Evolutionary conservation across 768 basidiomycete species (phyloP), one percentile per base, ranked within the genome.

Genomic region (Auricularia sp.): DNA sequence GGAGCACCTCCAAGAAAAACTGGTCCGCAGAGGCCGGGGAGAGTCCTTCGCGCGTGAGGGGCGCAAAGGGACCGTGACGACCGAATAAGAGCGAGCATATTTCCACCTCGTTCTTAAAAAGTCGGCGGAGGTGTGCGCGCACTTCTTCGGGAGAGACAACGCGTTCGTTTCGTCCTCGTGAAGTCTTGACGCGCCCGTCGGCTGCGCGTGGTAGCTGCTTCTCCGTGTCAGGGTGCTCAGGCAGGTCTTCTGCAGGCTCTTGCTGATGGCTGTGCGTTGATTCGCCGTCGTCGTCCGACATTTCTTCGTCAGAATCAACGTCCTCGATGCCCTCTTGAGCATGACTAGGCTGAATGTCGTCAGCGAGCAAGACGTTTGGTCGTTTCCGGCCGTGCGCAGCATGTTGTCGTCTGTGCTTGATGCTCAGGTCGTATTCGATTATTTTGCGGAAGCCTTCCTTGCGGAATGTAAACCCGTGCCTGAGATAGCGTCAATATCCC

Each of bases 371-470:
- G 16, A 97, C 90, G 73, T 95, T 82, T 14, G 88, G 90, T n/a
- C 92, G 84, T 69, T 78, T 85, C 64, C 87, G 73, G 13, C 81
- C 77, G 10, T 83, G 63, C 18, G 83, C 80, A 4, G 72, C 70
- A 72, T 87, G 82, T 47, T 78, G 75, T 56, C 74, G 80, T 75
- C 91, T 94, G 73, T 93, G 87, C 75, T 94, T 96, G 2, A 74
- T 62, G 5, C 91, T 80, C 37, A 98, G 81, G 70, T 95, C 94
- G 71, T 92, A 92, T 77, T 98, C 94, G 72, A 98, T 88, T 64
- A 99, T 83, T 77, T 98, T 98, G 62, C 90, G 92, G 74, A 90
- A 82, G 0, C 92, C 93, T 72, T 99, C 97, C 75, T 93, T 98
- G 63, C 95, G 88, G 76, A 90, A 93, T 0, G 94, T 92, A 73